Conservation (phyloP, 176 grass and related monocot genomes). For the Panicum miliaceum region DNA sequence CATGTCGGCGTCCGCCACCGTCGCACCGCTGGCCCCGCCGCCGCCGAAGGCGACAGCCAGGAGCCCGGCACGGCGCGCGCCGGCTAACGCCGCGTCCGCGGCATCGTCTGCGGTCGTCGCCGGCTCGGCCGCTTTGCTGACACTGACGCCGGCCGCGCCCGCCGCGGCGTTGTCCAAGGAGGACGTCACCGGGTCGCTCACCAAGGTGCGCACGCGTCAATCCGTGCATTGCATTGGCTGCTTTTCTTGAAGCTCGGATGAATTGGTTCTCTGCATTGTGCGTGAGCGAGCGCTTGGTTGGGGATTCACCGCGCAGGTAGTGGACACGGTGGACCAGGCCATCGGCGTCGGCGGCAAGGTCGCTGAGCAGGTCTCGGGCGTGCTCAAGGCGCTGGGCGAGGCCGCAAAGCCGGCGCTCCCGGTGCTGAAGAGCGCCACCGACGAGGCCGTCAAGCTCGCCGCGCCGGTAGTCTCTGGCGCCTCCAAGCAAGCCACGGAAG, state of each 20-base stretch:
- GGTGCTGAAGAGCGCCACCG: conserved; percentile 60
- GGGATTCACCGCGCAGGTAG: conserved; percentile 41
- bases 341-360: conserved; percentile 51
- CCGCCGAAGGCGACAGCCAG: conserved; percentile 32
- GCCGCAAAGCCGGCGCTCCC: conserved; percentile 76
- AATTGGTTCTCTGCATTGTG: not conserved
- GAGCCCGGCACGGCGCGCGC: conserved; percentile 33
- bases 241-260: not conserved
- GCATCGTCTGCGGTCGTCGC: not conserved
- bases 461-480: conserved; percentile 71
- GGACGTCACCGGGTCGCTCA: conserved; percentile 64
- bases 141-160: conserved; percentile 37
- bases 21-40: conserved; percentile 24
- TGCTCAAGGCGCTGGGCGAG: conserved; percentile 61
- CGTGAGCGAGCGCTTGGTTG: not conserved
- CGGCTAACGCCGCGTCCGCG: not conserved
- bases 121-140: conserved; percentile 34
- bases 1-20: conserved; percentile 39
- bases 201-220: conserved; percentile 54
- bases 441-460: conserved; percentile 78
- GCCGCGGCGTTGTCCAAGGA: conserved; percentile 79
- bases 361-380: conserved; percentile 47
- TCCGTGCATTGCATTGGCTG: not conserved
- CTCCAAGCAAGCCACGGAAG: conserved; percentile 71
- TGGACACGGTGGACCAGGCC: conserved; percentile 70